Evolutionary conservation across 805 yeast genomes (phyloP).

Genomic region (Myxozyma kluyveri): DNA sequence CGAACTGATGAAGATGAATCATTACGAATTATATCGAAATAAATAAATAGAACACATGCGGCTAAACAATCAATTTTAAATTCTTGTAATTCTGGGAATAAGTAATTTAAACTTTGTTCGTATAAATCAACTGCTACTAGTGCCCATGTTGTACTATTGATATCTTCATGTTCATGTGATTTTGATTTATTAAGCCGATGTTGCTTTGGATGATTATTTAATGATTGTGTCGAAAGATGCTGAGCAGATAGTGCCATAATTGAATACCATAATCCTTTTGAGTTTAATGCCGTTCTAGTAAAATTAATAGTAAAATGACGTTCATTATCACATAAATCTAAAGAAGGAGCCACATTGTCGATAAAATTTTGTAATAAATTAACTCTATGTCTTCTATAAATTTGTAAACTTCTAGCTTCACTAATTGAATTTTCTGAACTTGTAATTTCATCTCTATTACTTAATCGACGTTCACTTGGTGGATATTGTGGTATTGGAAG

Average conservation of each 20-base stretch:
- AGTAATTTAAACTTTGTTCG: constrained; percentile 9
- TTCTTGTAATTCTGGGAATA: constrained; percentile 8
- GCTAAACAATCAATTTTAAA: constrained; percentile 38
- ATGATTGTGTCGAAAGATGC: neutral
- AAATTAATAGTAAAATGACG: constrained; percentile 40
- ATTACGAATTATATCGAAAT: constrained; percentile 42
- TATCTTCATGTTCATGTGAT: no score
- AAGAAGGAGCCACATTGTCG: constrained; percentile 43
- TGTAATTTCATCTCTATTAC: neutral
- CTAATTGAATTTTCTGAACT: neutral
- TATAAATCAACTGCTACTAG: constrained; percentile 18
- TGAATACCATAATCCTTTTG: neutral
- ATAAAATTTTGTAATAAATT: constrained; percentile 34
- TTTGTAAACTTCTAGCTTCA: neutral
- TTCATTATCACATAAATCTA: constrained; percentile 41
- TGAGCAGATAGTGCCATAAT: neutral
- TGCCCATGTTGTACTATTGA: neutral
- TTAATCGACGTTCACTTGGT: neutral
- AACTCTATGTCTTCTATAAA: constrained; percentile 1
- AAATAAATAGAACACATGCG: constrained; percentile 45
- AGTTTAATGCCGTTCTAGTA: constrained; percentile 39
- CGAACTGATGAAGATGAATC: constrained; percentile 42
- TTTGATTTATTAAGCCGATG: constrained; percentile 37
- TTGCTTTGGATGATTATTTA: neutral
- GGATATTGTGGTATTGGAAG: neutral